Percentiles rank a stretch among this genome's conserved stretches.
phyloP scores from a whole-genome alignment of 2,329 filamentous ascomycete species.

The Ophiognomonia clavigignenti-juglandacearum region DNA sequence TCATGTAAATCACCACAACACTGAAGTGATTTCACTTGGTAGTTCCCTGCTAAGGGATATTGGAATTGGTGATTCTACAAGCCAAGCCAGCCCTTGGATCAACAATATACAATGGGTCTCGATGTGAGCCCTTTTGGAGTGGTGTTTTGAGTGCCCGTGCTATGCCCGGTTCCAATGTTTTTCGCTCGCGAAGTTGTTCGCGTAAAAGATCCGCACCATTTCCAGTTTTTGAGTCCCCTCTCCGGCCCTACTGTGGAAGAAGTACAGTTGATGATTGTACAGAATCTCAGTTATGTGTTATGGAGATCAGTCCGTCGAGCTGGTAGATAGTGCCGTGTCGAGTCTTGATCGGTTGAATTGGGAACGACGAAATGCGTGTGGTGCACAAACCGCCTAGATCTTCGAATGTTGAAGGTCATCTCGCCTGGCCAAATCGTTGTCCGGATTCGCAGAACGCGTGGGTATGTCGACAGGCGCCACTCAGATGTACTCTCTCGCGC shows the following conservation, averaged over 20 bases:
- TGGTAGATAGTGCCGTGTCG: background rate
- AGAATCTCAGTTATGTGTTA: too few species aligned
- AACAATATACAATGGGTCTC: constrained; percentile 13
- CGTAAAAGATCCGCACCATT: too few species aligned
- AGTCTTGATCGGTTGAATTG: too few species aligned
- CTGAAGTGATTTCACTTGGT: background rate
- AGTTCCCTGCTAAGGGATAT: background rate
- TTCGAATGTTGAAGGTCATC: too few species aligned
- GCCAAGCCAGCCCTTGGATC: background rate
- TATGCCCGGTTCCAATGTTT: background rate
- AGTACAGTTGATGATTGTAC: too few species aligned
- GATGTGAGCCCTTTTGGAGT: constrained; percentile 14
- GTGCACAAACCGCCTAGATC: too few species aligned
- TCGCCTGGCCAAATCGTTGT: too few species aligned
- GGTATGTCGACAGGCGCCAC: background rate
- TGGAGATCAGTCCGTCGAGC: background rate
- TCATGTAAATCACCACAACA: too few species aligned
- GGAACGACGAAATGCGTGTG: background rate
- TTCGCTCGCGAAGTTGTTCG: background rate
- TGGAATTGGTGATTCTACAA: background rate
- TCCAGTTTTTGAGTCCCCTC: too few species aligned
- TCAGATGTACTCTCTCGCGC: constrained; percentile 76
- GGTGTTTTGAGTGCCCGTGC: constrained; percentile 17
- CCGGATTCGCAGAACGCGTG: background rate
- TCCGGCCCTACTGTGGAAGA: too few species aligned